Evolutionary conservation across 2,329 filamentous ascomycete species (phyloP).

Genomic region (Aspergillus quadricinctus): DNA sequence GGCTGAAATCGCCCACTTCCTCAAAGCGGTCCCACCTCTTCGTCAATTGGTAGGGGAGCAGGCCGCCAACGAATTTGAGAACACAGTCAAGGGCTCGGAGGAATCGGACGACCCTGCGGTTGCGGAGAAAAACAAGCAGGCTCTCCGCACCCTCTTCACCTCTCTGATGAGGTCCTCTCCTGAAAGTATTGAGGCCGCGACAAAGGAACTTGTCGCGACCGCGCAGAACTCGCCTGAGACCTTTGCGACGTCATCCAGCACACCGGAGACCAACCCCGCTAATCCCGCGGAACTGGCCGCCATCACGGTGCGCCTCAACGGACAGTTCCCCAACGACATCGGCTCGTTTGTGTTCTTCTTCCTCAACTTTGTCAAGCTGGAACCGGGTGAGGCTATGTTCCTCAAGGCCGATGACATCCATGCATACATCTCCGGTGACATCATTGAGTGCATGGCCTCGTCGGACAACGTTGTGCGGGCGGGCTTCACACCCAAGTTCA

Average conservation of each 20-base stretch:
- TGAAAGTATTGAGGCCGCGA: conserved; percentile 60
- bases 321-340: conserved; percentile 83
- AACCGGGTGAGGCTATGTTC: conserved; percentile 91
- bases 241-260: conserved; percentile 60
- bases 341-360: conserved; percentile 96
- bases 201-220: conserved; percentile 64
- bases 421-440: conserved; percentile 73
- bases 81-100: conserved; percentile 53
- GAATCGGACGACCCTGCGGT: conserved; percentile 44
- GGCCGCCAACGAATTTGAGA: conserved; percentile 52
- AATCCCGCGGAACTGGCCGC: conserved; percentile 62
- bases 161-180: conserved; percentile 74
- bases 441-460: conserved; percentile 98
- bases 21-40: conserved; percentile 62
- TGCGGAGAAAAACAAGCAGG: conserved; percentile 67
- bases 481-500: conserved; percentile 97
- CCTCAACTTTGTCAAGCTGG: conserved; percentile 87
- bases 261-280: conserved; percentile 32
- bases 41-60: conserved; percentile 58
- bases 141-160: conserved; percentile 69
- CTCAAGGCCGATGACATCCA: conserved; percentile 96
- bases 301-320: conserved; percentile 71
- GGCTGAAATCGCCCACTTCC: conserved; percentile 79
- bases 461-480: conserved; percentile 99
- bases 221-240: conserved; percentile 63